Percentiles rank a stretch among this genome's conserved stretches.
Evolutionary conservation across 2,329 filamentous ascomycete genomes (phyloP).

Genomic region (Sphaerulina populicola): DNA sequence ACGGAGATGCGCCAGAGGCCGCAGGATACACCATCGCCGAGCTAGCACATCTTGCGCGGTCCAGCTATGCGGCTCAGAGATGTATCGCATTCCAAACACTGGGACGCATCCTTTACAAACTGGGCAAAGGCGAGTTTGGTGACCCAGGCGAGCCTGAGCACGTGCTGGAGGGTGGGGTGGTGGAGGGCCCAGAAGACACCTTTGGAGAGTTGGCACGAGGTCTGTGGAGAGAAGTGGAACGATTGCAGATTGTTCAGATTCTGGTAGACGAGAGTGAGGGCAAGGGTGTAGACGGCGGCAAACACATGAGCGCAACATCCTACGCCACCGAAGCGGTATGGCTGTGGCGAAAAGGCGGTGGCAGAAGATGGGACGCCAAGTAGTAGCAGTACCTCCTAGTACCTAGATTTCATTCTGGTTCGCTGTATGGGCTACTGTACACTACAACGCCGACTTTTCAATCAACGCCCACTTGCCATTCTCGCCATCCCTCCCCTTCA

Average conservation of each 20-base stretch:
- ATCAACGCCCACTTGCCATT: constrained; percentile 31
- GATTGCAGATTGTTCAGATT: constrained; percentile 67
- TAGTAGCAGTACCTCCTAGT: background rate
- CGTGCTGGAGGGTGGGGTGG: constrained; percentile 6
- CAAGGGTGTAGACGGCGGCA: constrained; percentile 48
- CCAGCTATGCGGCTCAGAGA: constrained; percentile 73
- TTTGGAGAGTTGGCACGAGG: constrained; percentile 54
- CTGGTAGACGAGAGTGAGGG: constrained; percentile 65
- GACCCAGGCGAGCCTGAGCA: constrained; percentile 39
- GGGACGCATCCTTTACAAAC: constrained; percentile 71
- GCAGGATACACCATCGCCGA: constrained; percentile 91
- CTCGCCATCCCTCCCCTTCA: constrained; percentile 23
- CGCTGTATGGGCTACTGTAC: background rate
- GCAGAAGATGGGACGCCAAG: constrained; percentile 48
- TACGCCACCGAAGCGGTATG: constrained; percentile 87
- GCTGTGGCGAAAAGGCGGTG: constrained; percentile 69
- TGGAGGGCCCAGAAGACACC: constrained; percentile 41
- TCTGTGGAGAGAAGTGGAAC: constrained; percentile 72
- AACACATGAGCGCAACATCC: constrained; percentile 67
- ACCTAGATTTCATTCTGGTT: too few species aligned
- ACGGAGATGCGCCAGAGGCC: constrained; percentile 82
- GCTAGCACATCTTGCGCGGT: constrained; percentile 69
- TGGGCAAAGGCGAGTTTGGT: constrained; percentile 66
- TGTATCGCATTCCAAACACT: constrained; percentile 89
- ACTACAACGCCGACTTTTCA: constrained; percentile 20